Evolutionary conservation across 371 early-diverging fungal genomes (phyloP), one percentile per base, ranked within the genome.

Genomic region (Encephalitozoon hellem): DNA sequence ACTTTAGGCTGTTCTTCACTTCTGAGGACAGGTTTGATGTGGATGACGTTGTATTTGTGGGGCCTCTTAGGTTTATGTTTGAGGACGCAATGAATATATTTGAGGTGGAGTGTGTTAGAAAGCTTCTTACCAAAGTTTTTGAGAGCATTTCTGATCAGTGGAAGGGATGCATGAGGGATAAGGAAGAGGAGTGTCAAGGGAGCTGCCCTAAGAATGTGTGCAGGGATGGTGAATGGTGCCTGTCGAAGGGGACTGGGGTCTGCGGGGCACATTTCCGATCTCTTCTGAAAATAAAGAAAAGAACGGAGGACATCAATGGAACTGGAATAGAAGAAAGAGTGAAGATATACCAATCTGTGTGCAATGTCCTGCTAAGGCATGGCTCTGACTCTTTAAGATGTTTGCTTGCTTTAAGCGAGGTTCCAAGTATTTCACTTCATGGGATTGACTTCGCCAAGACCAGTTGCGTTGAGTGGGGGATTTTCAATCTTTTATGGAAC

Each of bases 1-100:
- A 69, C 4, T 80, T 80, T 67, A 67, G 68, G 51, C 5, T 80
- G 3, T 70, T 77, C 41, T 80, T 80, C 47, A 80, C 77, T 3
- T 39, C 64, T 43, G 26, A 63, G 28, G 63, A 70, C 0, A 18
- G 8, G 21, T 72, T 80, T 51, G 32, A 51, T 15, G 12, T 21
- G 11, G 39, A 68, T 28, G 70, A 73, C 9, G 38, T 71, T 8
- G 38, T 53, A 32, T 77, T 72, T 74, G 66, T 80, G 12, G 80
- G 80, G 30, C 77, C 77, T 25, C 51, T 76, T 26, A 23, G 15
- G 15, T 76, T 71, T 53, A 63, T 41, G 26, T 28, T 63, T 34
- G 41, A 38, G 26, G 39, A 55, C 1, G 43, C 32, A 25, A 32
- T 72, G 39, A 32, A 25, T 32, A 47, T 64, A 34, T 64, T 47